Evolutionary conservation across 495 filamentous ascomycete species (phyloP).

Genomic region (Alectoria sarmentosa): DNA sequence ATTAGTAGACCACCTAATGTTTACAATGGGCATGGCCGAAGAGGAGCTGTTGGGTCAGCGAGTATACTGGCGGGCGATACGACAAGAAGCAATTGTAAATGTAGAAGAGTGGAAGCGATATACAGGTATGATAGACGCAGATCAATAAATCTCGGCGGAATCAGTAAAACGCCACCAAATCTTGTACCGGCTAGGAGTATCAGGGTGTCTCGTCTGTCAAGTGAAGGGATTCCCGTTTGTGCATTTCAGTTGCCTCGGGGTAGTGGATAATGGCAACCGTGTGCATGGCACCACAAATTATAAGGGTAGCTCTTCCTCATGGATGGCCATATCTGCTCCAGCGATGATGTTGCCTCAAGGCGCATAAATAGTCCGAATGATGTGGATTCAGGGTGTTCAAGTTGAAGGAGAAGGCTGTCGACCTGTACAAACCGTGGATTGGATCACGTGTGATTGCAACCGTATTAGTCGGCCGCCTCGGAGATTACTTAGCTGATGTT

Average conservation of each 20-base stretch:
- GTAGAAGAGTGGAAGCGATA: no score
- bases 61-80: neutral
- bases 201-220: neutral
- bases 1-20: no score
- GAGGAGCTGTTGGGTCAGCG: neutral
- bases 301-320: neutral
- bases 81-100: no score
- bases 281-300: no score
- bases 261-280: neutral
- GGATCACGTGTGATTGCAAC: neutral
- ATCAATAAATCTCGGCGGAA: no score
- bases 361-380: neutral
- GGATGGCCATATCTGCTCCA: neutral
- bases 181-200: neutral
- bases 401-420: neutral
- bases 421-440: no score
- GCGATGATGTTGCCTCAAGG: neutral
- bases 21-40: neutral
- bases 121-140: no score
- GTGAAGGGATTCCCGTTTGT: neutral
- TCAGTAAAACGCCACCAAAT: no score
- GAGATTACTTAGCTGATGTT: neutral
- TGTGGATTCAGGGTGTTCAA: neutral
- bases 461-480: neutral
- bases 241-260: no score